Evolutionary conservation across 176 grass and related monocot genomes (phyloP).

Genomic region (Elaeis guineensis): DNA sequence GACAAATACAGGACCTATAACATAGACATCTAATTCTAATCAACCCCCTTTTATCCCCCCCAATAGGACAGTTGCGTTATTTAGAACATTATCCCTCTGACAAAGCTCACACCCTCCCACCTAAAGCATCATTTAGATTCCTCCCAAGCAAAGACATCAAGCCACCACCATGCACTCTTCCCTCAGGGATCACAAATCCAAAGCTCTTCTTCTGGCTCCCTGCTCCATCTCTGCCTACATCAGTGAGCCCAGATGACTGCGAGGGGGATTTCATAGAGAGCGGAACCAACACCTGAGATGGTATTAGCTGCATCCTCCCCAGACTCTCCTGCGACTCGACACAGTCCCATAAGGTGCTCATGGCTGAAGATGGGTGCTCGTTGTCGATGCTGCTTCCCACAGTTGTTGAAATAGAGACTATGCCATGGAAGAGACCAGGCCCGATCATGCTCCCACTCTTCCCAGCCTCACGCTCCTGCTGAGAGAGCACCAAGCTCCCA

Average conservation of each 20-base stretch:
- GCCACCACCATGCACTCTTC: constrained; percentile 63
- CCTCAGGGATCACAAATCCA: constrained; percentile 29
- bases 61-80: too few species aligned
- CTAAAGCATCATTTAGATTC: constrained; percentile 46
- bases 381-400: constrained; percentile 21
- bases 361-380: constrained; percentile 26
- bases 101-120: background rate
- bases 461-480: constrained; percentile 19
- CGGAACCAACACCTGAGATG: constrained; percentile 60
- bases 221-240: constrained; percentile 21
- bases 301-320: constrained; percentile 38
- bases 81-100: too few species aligned
- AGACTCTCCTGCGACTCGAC: constrained; percentile 16
- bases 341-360: constrained; percentile 45
- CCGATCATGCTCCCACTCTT: constrained; percentile 31
- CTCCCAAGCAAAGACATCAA: constrained; percentile 52
- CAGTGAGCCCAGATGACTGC: constrained; percentile 8
- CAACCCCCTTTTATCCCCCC: too few species aligned
- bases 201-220: constrained; percentile 2
- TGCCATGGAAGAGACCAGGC: constrained; percentile 50
- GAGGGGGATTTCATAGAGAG: constrained; percentile 42
- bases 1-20: too few species aligned
- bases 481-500: constrained; percentile 34
- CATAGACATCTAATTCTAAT: too few species aligned
- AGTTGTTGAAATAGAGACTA: constrained; percentile 24